A percentile compares a stretch with the other conserved stretches of the same genome.
Conservation (phyloP, 768 basidiomycete genomes). For the Clavulina sp. region DNA sequence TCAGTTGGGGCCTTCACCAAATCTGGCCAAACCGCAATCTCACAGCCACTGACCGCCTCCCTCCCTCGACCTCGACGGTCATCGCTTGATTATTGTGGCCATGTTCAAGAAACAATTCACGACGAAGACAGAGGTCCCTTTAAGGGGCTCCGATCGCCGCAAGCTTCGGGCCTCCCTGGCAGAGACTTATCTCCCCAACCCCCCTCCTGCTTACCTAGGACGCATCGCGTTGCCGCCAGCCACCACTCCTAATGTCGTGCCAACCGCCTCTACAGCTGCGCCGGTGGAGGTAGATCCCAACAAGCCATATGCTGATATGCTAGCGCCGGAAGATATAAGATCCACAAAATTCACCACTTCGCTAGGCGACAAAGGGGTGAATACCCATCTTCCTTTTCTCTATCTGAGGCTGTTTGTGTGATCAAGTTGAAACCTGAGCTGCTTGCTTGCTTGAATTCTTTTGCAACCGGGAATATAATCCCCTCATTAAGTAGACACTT, state of each 20-base stretch:
- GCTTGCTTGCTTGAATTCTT: too few relatives aligned
- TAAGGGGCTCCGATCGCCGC: not conserved
- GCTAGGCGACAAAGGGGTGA: not conserved
- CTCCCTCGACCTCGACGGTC: not conserved
- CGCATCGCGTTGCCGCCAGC: too few relatives aligned
- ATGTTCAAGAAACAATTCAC: constrained; percentile 5
- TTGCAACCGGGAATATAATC: too few relatives aligned
- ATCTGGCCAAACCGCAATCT: too few relatives aligned
- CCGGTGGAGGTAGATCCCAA: not conserved
- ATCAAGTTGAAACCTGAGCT: too few relatives aligned
- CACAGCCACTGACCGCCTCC: not conserved
- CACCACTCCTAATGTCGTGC: too few relatives aligned
- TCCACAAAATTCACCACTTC: not conserved
- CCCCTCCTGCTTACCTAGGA: too few relatives aligned
- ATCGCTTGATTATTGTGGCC: not conserved
- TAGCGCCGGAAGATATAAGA: not conserved
- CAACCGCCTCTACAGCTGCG: too few relatives aligned
- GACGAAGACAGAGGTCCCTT: not conserved
- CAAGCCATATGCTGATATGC: not conserved
- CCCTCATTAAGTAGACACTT: too few relatives aligned
- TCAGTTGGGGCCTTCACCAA: too few relatives aligned
- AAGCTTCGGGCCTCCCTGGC: not conserved
- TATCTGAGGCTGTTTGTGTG: too few relatives aligned
- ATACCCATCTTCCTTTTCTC: too few relatives aligned
- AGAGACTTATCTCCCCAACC: not conserved